phyloP scores from a whole-genome alignment of 2,329 filamentous ascomycete genomes.

The Rhytidhysteron rufulum region DNA sequence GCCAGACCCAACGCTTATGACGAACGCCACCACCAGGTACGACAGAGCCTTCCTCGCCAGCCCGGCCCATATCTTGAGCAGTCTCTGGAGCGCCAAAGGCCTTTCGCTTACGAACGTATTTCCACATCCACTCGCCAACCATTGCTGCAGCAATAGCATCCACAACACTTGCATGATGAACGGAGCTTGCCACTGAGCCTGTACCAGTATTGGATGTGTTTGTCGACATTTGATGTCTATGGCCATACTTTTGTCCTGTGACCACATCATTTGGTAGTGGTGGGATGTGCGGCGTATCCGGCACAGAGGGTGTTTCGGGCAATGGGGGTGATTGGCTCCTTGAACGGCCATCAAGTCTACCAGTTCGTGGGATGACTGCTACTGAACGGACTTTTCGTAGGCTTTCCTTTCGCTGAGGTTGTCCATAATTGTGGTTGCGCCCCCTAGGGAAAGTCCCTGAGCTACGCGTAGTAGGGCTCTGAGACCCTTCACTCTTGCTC shows the following conservation, averaged over 20 bases:
- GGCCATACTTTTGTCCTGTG: constrained; percentile 37
- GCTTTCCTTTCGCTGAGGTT: constrained; percentile 55
- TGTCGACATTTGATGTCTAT: constrained; percentile 58
- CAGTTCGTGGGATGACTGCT: constrained; percentile 59
- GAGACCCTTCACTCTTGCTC: constrained; percentile 69
- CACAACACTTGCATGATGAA: constrained; percentile 75
- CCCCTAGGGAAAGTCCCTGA: constrained; percentile 25
- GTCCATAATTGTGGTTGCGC: constrained; percentile 36
- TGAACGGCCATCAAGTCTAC: constrained; percentile 30
- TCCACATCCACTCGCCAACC: constrained; percentile 97
- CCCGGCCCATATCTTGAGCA: constrained; percentile 46
- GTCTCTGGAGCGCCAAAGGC: constrained; percentile 77
- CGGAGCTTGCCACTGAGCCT: constrained; percentile 55
- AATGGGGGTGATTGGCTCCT: constrained; percentile 55
- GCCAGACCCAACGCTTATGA: constrained; percentile 97
- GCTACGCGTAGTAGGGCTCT: constrained; percentile 67
- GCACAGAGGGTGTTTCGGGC: constrained; percentile 63
- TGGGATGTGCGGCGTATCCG: constrained; percentile 68
- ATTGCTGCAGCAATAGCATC: constrained; percentile 97
- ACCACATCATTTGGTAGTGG: constrained; percentile 72
- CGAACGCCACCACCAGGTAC: constrained; percentile 67
- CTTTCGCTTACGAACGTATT: constrained; percentile 81
- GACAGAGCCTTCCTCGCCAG: constrained; percentile 55
- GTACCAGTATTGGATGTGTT: constrained; percentile 56
- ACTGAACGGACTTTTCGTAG: constrained; percentile 81